A percentile compares a stretch with the other conserved stretches of the same genome.
These are phyloP conservation scores for Rubroboletus satanas DNA, from an alignment of 768 basidiomycete genomes.

Conservation along the genomic window DNA sequence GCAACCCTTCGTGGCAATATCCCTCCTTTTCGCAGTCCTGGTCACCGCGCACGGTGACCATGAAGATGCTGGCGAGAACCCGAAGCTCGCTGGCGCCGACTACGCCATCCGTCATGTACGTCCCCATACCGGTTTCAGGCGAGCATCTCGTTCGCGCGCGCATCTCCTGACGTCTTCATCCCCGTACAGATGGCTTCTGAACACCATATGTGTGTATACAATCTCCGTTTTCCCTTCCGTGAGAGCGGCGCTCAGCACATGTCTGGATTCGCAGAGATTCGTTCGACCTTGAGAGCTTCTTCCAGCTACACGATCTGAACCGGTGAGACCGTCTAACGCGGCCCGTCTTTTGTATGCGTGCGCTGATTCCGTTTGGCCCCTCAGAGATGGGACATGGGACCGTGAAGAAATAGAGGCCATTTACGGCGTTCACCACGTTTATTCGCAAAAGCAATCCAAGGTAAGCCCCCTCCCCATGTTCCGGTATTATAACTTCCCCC, in stretches of 20 bases:
- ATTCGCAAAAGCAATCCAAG: slow-evolving; percentile 78
- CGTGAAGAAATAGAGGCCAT: slow-evolving; percentile 89
- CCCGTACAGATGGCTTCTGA: slow-evolving; percentile 75
- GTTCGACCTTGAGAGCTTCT: slow-evolving; percentile 86
- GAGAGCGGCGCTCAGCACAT: neutral
- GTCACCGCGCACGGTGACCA: slow-evolving; percentile 62
- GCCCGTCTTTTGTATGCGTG: neutral
- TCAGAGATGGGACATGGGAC: slow-evolving; percentile 78
- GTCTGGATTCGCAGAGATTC: slow-evolving; percentile 53
- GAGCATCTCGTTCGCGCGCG: neutral
- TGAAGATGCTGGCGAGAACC: slow-evolving; percentile 51
- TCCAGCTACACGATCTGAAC: slow-evolving; percentile 92
- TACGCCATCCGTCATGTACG: slow-evolving; percentile 92
- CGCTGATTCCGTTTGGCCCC: neutral
- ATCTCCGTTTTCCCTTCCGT: neutral
- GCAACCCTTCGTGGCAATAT: slow-evolving; percentile 45
- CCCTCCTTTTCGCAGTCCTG: slow-evolving; percentile 33
- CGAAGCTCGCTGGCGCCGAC: slow-evolving; percentile 44
- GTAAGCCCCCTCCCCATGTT: slow-evolving; percentile 26
- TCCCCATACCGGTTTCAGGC: slow-evolving; percentile 20
- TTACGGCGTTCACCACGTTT: slow-evolving; percentile 93
- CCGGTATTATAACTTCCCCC: neutral
- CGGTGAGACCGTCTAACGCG: slow-evolving; percentile 39
- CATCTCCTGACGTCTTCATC: slow-evolving; percentile 15
- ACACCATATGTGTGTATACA: slow-evolving; percentile 68